These are phyloP conservation scores for Brassica rapa DNA, from an alignment of 345 rosid species.

Conservation along the genomic window DNA sequence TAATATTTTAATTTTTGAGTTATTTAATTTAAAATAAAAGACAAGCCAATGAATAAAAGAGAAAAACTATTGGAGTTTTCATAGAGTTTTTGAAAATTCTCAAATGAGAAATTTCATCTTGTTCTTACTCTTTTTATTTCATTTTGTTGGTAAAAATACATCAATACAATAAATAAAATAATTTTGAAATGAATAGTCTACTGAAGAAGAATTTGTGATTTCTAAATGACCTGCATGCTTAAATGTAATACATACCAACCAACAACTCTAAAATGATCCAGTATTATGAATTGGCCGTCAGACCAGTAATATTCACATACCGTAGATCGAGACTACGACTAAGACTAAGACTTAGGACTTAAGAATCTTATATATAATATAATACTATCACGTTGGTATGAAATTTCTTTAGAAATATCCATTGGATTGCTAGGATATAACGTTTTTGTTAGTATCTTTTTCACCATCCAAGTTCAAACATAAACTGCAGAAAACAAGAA, in stretches of 20 bases:
- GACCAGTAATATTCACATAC: background rate
- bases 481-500: no score
- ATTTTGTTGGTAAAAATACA: background rate
- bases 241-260: background rate
- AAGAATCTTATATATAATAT: background rate
- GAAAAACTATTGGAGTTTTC: background rate
- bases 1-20: background rate
- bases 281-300: background rate
- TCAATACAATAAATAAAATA: background rate
- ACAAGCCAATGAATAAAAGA: background rate
- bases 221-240: background rate
- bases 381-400: background rate
- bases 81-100: background rate
- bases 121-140: background rate
- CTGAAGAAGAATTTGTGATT: background rate
- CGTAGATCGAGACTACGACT: background rate
- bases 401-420: background rate
- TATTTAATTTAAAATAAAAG: background rate
- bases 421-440: background rate
- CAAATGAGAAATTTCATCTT: background rate
- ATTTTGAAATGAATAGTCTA: background rate
- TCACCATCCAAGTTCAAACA: background rate
- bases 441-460: background rate
- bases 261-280: background rate
- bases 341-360: background rate